phyloP scores from a whole-genome alignment of 352 stramenopile species.

The Pythium vanterpoolii region DNA sequence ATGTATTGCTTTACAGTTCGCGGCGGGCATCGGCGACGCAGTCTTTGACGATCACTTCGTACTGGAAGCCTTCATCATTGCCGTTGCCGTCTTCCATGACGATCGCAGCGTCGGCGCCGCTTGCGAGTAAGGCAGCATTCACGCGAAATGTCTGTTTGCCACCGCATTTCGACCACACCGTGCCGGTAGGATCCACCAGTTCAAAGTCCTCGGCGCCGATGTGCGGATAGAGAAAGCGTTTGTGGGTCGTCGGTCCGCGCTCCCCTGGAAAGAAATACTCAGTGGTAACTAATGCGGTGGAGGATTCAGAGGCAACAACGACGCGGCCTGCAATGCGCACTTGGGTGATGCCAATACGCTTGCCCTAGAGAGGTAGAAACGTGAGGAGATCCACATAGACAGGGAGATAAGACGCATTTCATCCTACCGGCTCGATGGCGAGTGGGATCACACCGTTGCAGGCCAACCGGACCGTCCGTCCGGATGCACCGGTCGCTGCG shows the following conservation, averaged over 20 bases:
- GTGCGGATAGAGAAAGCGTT: slow-evolving; percentile 17
- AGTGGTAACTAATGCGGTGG: slow-evolving; percentile 15
- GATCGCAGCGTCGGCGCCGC: slow-evolving; percentile 16
- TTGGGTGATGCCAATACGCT: slow-evolving; percentile 26
- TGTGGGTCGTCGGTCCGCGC: slow-evolving; percentile 6
- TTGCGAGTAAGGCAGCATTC: slow-evolving; percentile 30
- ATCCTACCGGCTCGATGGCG: slow-evolving; percentile 5
- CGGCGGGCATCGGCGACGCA: slow-evolving; percentile 13
- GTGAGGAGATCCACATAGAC: neutral
- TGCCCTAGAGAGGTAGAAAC: slow-evolving; percentile 9
- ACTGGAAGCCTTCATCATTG: slow-evolving; percentile 14
- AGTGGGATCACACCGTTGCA: slow-evolving; percentile 24
- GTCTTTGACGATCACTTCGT: slow-evolving; percentile 18
- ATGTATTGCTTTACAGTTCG: slow-evolving; percentile 9
- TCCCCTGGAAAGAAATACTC: slow-evolving; percentile 25
- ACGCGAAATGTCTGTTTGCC: slow-evolving; percentile 19
- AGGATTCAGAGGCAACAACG: slow-evolving; percentile 1
- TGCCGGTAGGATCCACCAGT: slow-evolving; percentile 3
- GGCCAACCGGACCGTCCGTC: neutral
- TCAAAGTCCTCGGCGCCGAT: slow-evolving; percentile 15
- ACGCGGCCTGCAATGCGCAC: slow-evolving; percentile 22
- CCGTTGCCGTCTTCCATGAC: slow-evolving; percentile 5
- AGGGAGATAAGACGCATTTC: neutral
- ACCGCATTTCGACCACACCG: slow-evolving; percentile 29
- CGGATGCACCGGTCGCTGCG: neutral